A percentile compares a stretch with the other conserved stretches of the same genome.
Conservation (phyloP, 257 asterid genomes). For the Petunia secreta region DNA sequence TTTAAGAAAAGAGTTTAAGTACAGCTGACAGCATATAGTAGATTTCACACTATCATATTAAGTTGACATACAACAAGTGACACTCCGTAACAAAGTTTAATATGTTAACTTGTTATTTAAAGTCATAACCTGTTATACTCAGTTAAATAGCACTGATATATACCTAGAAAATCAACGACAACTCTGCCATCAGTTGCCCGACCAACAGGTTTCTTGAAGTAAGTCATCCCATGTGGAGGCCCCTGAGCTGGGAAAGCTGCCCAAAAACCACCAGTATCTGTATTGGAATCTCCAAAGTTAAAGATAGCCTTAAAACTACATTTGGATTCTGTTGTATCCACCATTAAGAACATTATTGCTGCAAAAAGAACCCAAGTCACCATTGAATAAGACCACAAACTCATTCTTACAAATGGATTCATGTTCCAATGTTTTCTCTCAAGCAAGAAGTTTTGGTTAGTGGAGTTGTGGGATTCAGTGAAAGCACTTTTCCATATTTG, state of each 20-base stretch:
- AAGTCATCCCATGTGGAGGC: slow-evolving; percentile 73
- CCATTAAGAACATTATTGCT: neutral
- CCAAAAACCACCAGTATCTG: slow-evolving; percentile 79
- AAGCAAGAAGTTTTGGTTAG: no score
- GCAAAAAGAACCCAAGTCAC: slow-evolving; percentile 32
- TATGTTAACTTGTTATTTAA: neutral
- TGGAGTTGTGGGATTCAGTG: no score
- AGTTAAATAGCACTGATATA: no score
- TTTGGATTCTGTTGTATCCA: no score
- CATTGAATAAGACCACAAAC: neutral
- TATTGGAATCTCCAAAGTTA: slow-evolving; percentile 76
- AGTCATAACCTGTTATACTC: no score
- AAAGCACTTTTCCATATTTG: no score
- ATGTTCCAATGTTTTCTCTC: neutral
- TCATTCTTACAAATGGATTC: slow-evolving; percentile 33
- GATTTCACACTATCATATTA: neutral
- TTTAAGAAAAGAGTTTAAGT: neutral
- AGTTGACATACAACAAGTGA: neutral
- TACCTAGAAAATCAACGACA: slow-evolving; percentile 76
- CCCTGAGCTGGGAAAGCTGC: slow-evolving; percentile 72
- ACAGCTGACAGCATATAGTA: no score
- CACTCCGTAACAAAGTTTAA: neutral
- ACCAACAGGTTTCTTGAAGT: slow-evolving; percentile 67
- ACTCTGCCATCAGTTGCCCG: slow-evolving; percentile 83
- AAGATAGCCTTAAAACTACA: slow-evolving; percentile 65